Conservation (phyloP, 2,329 filamentous ascomycete genomes). For the Aspergillus thermomutatus region DNA sequence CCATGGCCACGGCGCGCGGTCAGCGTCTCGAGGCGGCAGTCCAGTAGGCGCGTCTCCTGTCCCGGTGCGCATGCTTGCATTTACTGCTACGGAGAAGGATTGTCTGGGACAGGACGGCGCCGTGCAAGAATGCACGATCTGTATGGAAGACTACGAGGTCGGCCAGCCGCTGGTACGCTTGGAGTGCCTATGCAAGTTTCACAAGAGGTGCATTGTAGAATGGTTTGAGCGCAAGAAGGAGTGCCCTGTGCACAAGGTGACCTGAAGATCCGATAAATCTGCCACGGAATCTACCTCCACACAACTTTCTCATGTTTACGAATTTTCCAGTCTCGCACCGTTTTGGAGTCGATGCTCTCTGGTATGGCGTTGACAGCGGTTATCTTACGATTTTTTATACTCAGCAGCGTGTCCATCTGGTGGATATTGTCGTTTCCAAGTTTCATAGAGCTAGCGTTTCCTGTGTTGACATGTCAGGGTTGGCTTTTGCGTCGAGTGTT, state of each 20-base stretch:
- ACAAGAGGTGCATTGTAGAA: constrained; percentile 56
- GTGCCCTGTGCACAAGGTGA: constrained; percentile 60
- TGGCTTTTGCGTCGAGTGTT: background rate
- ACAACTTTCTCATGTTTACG: background rate
- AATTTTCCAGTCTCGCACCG: background rate
- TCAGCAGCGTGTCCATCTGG: background rate
- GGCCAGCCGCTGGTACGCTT: constrained; percentile 58
- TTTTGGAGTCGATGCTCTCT: background rate
- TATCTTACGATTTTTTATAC: background rate
- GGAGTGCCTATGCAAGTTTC: constrained; percentile 64
- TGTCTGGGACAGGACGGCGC: constrained; percentile 54
- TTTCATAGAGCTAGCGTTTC: background rate
- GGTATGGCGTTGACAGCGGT: background rate
- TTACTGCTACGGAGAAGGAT: constrained; percentile 62
- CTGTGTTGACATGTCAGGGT: background rate
- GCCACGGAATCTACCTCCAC: background rate
- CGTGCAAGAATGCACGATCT: constrained; percentile 60
- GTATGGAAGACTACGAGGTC: constrained; percentile 61
- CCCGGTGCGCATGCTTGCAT: constrained; percentile 42
- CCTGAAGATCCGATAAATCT: constrained; percentile 8
- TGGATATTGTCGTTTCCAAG: background rate
- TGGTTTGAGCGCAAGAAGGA: constrained; percentile 59
- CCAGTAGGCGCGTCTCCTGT: constrained; percentile 21
- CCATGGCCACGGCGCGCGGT: constrained; percentile 23
- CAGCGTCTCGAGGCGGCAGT: constrained; percentile 15